Percentiles rank a stretch among this genome's conserved stretches.
Conservation (phyloP, 495 filamentous ascomycete species). For the Penicillium herquei region DNA sequence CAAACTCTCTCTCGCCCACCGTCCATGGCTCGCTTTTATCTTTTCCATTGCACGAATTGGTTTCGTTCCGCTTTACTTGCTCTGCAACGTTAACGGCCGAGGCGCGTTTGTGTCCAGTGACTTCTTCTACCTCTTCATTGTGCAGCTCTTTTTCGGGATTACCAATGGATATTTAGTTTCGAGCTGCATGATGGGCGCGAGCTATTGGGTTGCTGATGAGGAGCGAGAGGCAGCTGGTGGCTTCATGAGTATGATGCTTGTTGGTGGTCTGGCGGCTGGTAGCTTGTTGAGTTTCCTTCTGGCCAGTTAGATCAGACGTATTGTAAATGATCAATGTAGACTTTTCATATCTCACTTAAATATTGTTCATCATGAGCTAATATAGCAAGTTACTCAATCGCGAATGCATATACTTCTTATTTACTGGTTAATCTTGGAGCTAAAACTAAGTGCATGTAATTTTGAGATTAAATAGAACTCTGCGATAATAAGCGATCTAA, state of each 20-base stretch:
- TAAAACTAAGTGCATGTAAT: no score
- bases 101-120: slow-evolving; percentile 74
- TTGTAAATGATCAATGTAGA: no score
- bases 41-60: slow-evolving; percentile 58
- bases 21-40: slow-evolving; percentile 62
- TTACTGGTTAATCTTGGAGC: no score
- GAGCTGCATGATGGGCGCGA: slow-evolving; percentile 86
- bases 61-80: slow-evolving; percentile 82
- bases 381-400: no score
- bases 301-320: slow-evolving; percentile 30
- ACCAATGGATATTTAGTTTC: slow-evolving; percentile 84
- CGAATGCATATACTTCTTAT: no score
- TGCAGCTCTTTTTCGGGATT: slow-evolving; percentile 80
- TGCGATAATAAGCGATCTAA: no score
- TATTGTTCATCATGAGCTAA: no score
- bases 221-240: slow-evolving; percentile 88
- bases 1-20: slow-evolving; percentile 55
- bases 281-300: slow-evolving; percentile 86
- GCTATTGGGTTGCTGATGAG: slow-evolving; percentile 69
- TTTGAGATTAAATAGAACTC: no score
- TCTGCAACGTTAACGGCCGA: slow-evolving; percentile 78
- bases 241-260: slow-evolving; percentile 89
- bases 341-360: no score
- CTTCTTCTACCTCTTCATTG: slow-evolving; percentile 78
- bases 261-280: slow-evolving; percentile 77